phyloP scores from a whole-genome alignment of 768 basidiomycete genomes.

The Collybiopsis luxurians region DNA sequence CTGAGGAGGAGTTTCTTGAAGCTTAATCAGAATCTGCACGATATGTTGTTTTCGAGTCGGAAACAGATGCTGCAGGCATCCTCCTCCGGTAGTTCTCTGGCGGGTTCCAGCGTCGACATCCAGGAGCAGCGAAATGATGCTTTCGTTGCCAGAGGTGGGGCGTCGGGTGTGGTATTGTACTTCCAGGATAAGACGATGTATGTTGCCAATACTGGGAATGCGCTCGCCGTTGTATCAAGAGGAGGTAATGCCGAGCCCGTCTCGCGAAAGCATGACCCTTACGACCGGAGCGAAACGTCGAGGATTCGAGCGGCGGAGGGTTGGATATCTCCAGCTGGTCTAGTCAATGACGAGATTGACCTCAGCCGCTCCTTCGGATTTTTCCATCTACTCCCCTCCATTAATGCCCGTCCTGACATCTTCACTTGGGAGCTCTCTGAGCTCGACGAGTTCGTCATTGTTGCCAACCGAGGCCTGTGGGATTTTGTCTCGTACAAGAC shows the following conservation, averaged over 20 bases:
- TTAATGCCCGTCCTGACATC: conserved; percentile 88
- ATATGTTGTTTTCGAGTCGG: conserved; percentile 57
- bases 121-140: no score
- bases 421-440: conserved; percentile 66
- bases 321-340: conserved; percentile 88
- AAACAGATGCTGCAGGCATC: conserved; percentile 53
- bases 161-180: conserved; percentile 86
- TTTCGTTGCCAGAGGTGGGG: conserved; percentile 65
- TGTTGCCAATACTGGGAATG: conserved; percentile 87
- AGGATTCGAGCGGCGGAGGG: conserved; percentile 93
- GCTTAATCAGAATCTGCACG: conserved; percentile 80
- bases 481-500: conserved; percentile 92
- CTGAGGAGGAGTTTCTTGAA: conserved; percentile 84
- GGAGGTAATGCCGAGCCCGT: conserved; percentile 72
- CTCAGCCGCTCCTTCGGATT: conserved; percentile 94
- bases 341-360: conserved; percentile 89
- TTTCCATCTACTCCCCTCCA: conserved; percentile 83
- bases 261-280: conserved; percentile 85
- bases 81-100: conserved; percentile 39
- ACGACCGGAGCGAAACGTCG: conserved; percentile 77
- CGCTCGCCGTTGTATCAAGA: conserved; percentile 81
- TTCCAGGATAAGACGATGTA: conserved; percentile 76
- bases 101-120: conserved; percentile 23
- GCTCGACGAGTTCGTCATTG: conserved; percentile 93
- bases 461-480: conserved; percentile 93